Evolutionary conservation across 176 grass and related monocot genomes (phyloP).

Genomic region (Carex littledalei): DNA sequence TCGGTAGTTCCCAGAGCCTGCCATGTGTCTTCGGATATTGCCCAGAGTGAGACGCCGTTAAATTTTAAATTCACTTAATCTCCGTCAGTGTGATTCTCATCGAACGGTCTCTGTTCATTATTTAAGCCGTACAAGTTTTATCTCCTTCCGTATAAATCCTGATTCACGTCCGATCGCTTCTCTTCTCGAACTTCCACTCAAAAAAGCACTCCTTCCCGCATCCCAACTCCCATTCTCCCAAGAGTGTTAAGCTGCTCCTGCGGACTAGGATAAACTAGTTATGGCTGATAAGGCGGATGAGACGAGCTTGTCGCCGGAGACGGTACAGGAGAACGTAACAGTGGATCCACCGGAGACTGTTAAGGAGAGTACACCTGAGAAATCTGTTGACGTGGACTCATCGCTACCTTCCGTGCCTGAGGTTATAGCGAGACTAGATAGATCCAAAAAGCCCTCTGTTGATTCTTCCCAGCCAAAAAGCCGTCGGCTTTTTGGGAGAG

Average conservation of each 20-base stretch:
- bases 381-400: constrained; percentile 19
- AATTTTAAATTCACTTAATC: neutral
- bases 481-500: constrained; percentile 49
- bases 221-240: neutral
- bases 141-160: constrained; percentile 3
- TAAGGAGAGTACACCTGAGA: constrained; percentile 35
- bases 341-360: constrained; percentile 37
- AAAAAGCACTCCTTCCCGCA: neutral
- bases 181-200: neutral
- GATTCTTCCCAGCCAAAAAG: constrained; percentile 16
- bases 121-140: neutral
- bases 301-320: neutral
- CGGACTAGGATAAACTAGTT: neutral
- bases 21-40: neutral
- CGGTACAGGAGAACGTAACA: constrained; percentile 26
- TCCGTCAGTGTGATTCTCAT: neutral
- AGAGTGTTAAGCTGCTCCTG: constrained; percentile 4
- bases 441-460: neutral
- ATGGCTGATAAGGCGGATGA: constrained; percentile 9
- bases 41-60: neutral
- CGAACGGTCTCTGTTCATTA: neutral
- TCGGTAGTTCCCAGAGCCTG: neutral
- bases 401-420: constrained; percentile 20
- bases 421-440: constrained; percentile 4
- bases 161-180: neutral